Evolutionary conservation across 768 basidiomycete genomes (phyloP), one percentile per base, ranked within the genome.

Genomic region (Leccinellum luteum): DNA sequence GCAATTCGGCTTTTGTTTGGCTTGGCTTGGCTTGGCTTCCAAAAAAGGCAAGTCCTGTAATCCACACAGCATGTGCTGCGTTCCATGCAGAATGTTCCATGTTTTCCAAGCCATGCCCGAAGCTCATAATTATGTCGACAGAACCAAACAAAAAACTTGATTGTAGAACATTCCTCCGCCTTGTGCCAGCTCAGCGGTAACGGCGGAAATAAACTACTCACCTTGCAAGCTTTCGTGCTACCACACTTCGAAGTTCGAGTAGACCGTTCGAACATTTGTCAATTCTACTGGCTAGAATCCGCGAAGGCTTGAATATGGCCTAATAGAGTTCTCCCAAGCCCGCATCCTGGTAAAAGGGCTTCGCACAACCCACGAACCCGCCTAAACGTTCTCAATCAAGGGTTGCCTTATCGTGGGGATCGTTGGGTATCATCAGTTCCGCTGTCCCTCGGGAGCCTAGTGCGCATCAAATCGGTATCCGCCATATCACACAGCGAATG

Each of bases 71-170:
- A 41, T 41, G 57, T 9, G 15, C 35, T 43, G 45, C 31, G 55
- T 69, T 70, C 68, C 52, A 65, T 17, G 53, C 55, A 68, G 67
- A 68, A 68, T 56, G 44, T 68, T 70, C 67, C 58, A 60, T 52
- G 41, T 48, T 55, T 48, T 53, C 51, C 38, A 56, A 30, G 14
- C 19, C 28, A 17, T 28, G 23, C 48, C 53, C 9, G 35, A 54
- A 54, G 62, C 14, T 43, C 51, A 66, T 60, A 66, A 63, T 63
- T 60, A 13, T 51, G 32, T 49, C 58, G 63, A 68, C 59, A 66
- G 59, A 52, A 56, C 67, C 64, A 69, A 67, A 69, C 56, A 60
- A 47, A n/a, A 21, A 21, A 25, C 25, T 49, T 25, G 51, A 21
- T 34, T n/a, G 19, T 56, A 21, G 50, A 59, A 52, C 54, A n/a